A percentile compares a stretch with the other conserved stretches of the same genome.
Conservation (phyloP, 495 filamentous ascomycete species). For the Chaetomidium leptoderma region DNA sequence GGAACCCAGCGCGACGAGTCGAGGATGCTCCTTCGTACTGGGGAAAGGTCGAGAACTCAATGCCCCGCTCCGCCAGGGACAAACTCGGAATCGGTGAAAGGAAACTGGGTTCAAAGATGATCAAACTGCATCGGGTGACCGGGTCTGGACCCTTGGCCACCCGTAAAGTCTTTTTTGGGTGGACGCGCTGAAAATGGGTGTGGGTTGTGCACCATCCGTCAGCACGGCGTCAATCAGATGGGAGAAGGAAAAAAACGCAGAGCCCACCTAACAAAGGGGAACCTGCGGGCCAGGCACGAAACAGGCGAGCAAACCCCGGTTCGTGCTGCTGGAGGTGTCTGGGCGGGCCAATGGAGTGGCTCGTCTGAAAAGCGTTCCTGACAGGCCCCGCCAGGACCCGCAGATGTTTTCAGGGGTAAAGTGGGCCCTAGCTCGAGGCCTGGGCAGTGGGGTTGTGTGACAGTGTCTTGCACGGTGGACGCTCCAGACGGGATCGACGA, state of each 20-base stretch:
- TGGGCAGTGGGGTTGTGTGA: not conserved
- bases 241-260: not conserved
- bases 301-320: not conserved
- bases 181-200: conserved; percentile 1
- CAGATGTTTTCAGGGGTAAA: conserved; percentile 18
- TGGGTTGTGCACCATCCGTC: not conserved
- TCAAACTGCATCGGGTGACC: no score
- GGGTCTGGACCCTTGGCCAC: not conserved
- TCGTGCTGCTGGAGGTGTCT: not conserved
- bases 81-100: no score
- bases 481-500: not conserved
- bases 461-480: conserved; percentile 13
- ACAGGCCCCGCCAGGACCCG: conserved; percentile 6
- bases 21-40: no score
- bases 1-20: not conserved
- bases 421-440: conserved; percentile 1
- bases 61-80: not conserved
- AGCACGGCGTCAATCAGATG: not conserved
- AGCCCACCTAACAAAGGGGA: not conserved
- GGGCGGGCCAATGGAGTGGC: conserved; percentile 10
- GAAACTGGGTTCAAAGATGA: no score
- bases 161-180: not conserved
- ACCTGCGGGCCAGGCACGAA: not conserved
- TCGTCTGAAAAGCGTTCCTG: conserved; percentile 9
- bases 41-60: not conserved